Conservation (phyloP, 2,329 filamentous ascomycete genomes). For the Colletotrichum sp. region DNA sequence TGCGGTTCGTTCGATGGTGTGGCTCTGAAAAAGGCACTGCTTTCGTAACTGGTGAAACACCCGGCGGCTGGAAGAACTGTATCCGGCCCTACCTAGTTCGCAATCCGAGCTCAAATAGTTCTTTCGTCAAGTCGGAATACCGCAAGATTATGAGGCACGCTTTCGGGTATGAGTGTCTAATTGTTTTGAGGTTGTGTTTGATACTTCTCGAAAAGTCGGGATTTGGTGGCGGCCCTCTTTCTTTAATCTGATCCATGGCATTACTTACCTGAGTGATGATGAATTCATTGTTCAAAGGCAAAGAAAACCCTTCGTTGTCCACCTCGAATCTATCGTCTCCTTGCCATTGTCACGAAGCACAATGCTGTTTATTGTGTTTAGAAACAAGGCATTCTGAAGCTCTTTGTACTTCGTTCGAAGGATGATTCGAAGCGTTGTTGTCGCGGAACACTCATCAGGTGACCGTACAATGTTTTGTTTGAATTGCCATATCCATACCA, state of each 20-base stretch:
- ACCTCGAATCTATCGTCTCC: neutral
- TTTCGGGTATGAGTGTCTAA: neutral
- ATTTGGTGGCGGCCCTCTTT: neutral
- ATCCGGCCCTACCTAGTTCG: neutral
- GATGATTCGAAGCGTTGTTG: too few relatives aligned
- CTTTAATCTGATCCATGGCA: neutral
- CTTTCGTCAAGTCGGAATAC: neutral
- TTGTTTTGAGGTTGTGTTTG: neutral
- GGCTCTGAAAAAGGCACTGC: neutral
- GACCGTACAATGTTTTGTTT: neutral
- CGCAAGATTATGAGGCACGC: neutral
- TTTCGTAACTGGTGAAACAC: neutral
- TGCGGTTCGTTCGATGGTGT: neutral
- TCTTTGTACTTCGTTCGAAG: neutral
- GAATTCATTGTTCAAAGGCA: neutral
- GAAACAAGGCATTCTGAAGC: neutral
- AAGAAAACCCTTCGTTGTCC: neutral
- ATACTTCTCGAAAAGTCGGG: neutral
- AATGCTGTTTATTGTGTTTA: neutral
- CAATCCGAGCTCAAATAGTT: neutral
- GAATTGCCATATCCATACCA: accelerated
- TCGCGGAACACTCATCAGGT: neutral
- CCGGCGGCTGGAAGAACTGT: neutral
- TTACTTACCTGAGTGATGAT: neutral
- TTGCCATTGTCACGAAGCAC: neutral